Evolutionary conservation across 192 early-diverging fungal species (phyloP).

Genomic region (Dimargaris xerosporica): DNA sequence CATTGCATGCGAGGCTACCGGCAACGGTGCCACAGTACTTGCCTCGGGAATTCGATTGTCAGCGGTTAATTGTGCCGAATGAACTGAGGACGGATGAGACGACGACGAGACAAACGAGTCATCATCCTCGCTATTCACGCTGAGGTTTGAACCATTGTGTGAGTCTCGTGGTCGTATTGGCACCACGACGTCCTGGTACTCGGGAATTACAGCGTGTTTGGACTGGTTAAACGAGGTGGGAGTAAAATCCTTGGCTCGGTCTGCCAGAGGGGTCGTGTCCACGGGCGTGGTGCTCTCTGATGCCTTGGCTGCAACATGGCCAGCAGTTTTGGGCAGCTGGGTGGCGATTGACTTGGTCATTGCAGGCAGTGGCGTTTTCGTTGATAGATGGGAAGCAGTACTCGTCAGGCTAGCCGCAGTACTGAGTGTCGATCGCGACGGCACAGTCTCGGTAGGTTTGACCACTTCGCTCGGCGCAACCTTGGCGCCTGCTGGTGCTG

Average conservation of each 20-base stretch:
- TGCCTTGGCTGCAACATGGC: not conserved
- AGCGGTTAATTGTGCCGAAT: no score
- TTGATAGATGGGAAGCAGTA: no score
- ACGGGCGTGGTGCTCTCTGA: not conserved
- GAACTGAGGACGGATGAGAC: not conserved
- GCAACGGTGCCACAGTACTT: no score
- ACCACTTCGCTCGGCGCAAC: not conserved
- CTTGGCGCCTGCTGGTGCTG: not conserved
- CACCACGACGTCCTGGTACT: slow-evolving; percentile 11
- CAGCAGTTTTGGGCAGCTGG: not conserved
- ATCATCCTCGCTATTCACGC: no score
- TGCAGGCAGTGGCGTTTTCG: not conserved
- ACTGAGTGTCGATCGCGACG: not conserved
- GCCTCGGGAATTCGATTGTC: no score
- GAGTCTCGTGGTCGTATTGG: no score
- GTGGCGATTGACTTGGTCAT: not conserved
- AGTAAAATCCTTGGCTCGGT: slow-evolving; percentile 6
- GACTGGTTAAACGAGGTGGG: slow-evolving; percentile 5
- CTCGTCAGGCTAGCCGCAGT: no score
- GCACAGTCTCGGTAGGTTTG: not conserved
- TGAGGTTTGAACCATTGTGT: no score
- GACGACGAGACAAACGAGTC: slow-evolving; percentile 7
- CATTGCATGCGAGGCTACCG: no score
- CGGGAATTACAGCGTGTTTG: slow-evolving; percentile 5
- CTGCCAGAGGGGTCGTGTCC: not conserved